Conservation (phyloP, 2,329 filamentous ascomycete genomes). For the Calonectria henricotiae region DNA sequence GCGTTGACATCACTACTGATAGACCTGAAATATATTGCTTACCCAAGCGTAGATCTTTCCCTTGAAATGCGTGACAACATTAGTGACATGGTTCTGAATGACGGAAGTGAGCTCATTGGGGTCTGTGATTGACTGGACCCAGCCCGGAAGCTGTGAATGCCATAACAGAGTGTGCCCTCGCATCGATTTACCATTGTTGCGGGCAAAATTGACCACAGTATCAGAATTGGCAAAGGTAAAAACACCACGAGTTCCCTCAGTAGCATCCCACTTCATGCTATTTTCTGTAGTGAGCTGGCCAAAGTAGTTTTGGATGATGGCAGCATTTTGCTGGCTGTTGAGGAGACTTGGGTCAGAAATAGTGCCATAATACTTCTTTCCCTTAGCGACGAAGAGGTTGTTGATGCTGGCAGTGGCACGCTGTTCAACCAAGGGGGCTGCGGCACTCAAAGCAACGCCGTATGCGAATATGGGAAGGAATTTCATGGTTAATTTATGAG, state of each 20-base stretch:
- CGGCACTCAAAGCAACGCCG: conserved; percentile 1
- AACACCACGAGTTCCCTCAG: conserved; percentile 62
- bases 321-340: conserved; percentile 65
- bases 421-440: conserved; percentile 8
- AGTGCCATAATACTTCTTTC: conserved; percentile 78
- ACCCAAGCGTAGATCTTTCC: conserved; percentile 75
- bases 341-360: conserved; percentile 71
- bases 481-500: background rate
- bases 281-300: conserved; percentile 79
- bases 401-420: conserved; percentile 25
- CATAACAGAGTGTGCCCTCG: conserved; percentile 79
- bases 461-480: background rate
- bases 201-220: conserved; percentile 73
- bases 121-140: conserved; percentile 73
- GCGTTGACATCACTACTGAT: background rate
- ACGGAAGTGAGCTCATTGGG: conserved; percentile 68
- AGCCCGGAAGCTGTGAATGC: conserved; percentile 74
- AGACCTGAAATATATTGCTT: conserved; percentile 28
- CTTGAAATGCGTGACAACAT: conserved; percentile 73
- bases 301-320: conserved; percentile 73
- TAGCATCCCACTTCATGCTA: conserved; percentile 79
- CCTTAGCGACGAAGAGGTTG: conserved; percentile 61
- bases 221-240: conserved; percentile 76
- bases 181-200: conserved; percentile 70
- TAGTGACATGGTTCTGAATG: conserved; percentile 74